Evolutionary conservation across 306 rosid species (phyloP).

Genomic region (Potentilla sterilis): DNA sequence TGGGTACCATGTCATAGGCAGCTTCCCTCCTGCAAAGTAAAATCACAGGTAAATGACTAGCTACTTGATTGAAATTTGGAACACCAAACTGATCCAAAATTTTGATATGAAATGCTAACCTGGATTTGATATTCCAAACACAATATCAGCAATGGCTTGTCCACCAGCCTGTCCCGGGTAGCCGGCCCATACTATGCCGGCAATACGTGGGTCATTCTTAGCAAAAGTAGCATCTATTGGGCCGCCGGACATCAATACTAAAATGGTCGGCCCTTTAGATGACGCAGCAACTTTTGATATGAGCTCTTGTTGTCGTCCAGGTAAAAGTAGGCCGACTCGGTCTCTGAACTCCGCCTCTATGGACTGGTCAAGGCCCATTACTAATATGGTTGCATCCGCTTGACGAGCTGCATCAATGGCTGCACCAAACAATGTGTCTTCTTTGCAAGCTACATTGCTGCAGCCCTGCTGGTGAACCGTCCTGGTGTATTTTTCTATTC

Average conservation of each 20-base stretch:
- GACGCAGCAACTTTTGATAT: slow-evolving; percentile 65
- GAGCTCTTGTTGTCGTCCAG: slow-evolving; percentile 80
- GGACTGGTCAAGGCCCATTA: slow-evolving; percentile 89
- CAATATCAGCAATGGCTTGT: slow-evolving; percentile 71
- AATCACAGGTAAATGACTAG: background rate
- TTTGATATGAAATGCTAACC: slow-evolving; percentile 30
- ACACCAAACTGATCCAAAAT: background rate
- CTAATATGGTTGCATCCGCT: slow-evolving; percentile 64
- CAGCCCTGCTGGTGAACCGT: slow-evolving; percentile 61
- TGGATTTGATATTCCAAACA: slow-evolving; percentile 63
- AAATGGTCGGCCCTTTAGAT: slow-evolving; percentile 65
- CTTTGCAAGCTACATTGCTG: slow-evolving; percentile 47
- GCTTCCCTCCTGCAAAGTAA: slow-evolving; percentile 55
- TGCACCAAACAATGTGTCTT: slow-evolving; percentile 41
- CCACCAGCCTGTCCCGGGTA: slow-evolving; percentile 96
- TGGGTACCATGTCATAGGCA: slow-evolving; percentile 95
- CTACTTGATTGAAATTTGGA: background rate
- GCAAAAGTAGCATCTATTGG: slow-evolving; percentile 75
- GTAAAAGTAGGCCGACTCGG: slow-evolving; percentile 54
- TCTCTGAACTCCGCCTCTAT: slow-evolving; percentile 76
- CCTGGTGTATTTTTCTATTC: slow-evolving; percentile 52
- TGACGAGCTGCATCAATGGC: slow-evolving; percentile 58
- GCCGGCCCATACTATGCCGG: slow-evolving; percentile 74
- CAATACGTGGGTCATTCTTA: slow-evolving; percentile 45
- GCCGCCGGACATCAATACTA: slow-evolving; percentile 89